Percentiles rank a stretch among this genome's conserved stretches.
Evolutionary conservation across 768 basidiomycete species (phyloP).

Genomic region (Tephrocybe rancida): DNA sequence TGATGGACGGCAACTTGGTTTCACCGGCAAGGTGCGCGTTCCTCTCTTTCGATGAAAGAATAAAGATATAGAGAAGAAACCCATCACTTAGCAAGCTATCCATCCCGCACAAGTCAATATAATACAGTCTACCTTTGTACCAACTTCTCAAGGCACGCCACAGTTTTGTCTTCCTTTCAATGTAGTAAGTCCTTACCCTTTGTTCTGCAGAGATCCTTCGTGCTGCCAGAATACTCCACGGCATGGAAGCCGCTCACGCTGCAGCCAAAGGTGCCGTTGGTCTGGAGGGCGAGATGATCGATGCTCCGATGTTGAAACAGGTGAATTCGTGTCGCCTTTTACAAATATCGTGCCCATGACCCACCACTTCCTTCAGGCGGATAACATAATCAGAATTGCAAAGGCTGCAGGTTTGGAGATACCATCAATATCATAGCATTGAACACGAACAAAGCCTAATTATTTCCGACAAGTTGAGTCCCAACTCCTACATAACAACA

Average conservation of each 20-base stretch:
- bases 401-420: conserved; percentile 56
- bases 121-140: conserved; percentile 81
- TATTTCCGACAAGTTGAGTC: no score
- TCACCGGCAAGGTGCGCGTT: conserved; percentile 78
- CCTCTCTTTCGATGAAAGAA: background rate
- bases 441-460: no score
- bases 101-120: conserved; percentile 83
- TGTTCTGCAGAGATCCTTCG: conserved; percentile 62
- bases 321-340: conserved; percentile 29
- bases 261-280: conserved; percentile 70
- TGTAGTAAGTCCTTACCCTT: background rate
- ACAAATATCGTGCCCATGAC: background rate
- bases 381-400: conserved; percentile 55
- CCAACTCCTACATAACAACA: no score
- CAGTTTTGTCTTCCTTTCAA: background rate
- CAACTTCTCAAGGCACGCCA: conserved; percentile 62
- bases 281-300: conserved; percentile 84
- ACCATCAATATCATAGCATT: conserved; percentile 29
- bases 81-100: conserved; percentile 78
- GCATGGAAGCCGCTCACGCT: conserved; percentile 61
- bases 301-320: conserved; percentile 90
- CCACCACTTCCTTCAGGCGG: conserved; percentile 27
- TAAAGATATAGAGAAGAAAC: background rate
- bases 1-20: conserved; percentile 83
- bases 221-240: conserved; percentile 70